Conservation (phyloP, 1,139 yeast genomes). For the Ogataea hybrid region DNA sequence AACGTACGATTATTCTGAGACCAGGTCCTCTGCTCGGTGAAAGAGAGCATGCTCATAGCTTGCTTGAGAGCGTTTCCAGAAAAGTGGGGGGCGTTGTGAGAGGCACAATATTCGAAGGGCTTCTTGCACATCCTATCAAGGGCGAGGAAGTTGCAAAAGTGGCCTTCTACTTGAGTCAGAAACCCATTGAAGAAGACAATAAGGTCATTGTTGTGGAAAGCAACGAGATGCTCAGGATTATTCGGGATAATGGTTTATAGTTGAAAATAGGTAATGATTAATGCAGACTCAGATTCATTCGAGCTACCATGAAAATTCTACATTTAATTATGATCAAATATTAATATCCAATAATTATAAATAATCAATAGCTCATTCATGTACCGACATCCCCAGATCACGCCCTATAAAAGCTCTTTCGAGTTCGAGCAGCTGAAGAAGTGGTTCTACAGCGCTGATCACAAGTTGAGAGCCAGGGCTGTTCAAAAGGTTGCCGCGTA, state of each 20-base stretch:
- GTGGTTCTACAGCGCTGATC: slow-evolving; percentile 49
- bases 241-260: slow-evolving; percentile 11
- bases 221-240: slow-evolving; percentile 23
- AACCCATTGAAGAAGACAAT: slow-evolving; percentile 23
- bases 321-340: not conserved
- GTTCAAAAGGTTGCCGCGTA: slow-evolving; percentile 61
- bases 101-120: slow-evolving; percentile 30
- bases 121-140: slow-evolving; percentile 32
- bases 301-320: not conserved
- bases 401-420: slow-evolving; percentile 49
- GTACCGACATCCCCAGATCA: slow-evolving; percentile 25
- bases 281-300: too few species aligned
- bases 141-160: slow-evolving; percentile 51
- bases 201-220: slow-evolving; percentile 25
- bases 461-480: slow-evolving; percentile 45
- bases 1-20: slow-evolving; percentile 63
- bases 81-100: slow-evolving; percentile 36
- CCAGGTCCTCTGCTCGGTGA: slow-evolving; percentile 71
- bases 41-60: slow-evolving; percentile 45
- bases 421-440: slow-evolving; percentile 55
- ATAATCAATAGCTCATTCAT: not conserved
- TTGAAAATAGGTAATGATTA: not conserved
- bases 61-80: slow-evolving; percentile 32
- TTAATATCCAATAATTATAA: not conserved
- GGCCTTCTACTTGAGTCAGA: slow-evolving; percentile 33